These are phyloP conservation scores for Hippophae rhamnoides DNA, from an alignment of 306 rosid species.

Conservation along the genomic window DNA sequence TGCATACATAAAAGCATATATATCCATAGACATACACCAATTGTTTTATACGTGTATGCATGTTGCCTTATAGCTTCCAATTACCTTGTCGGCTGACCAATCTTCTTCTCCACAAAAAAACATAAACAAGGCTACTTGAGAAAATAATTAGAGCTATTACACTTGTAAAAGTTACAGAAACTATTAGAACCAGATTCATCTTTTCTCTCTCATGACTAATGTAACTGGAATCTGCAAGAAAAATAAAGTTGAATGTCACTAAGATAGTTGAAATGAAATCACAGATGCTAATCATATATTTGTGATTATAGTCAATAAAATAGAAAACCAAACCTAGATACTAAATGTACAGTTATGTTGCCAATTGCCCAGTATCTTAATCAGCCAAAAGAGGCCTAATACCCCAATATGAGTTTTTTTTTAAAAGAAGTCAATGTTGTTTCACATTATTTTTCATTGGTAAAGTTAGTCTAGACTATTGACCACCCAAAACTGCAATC, in stretches of 20 bases:
- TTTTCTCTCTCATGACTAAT: constrained; percentile 19
- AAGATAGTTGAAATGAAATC: no score
- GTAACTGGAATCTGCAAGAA: constrained; percentile 26
- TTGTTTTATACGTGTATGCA: neutral
- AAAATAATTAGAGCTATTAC: constrained; percentile 32
- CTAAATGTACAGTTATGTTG: no score
- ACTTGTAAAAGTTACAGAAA: constrained; percentile 23
- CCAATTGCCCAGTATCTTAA: no score
- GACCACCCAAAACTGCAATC: neutral
- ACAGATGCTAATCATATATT: no score
- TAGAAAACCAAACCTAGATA: no score
- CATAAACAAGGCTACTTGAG: constrained; percentile 34
- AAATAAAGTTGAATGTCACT: neutral
- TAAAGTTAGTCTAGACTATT: no score
- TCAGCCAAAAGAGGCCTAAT: no score
- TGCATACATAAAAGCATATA: neutral
- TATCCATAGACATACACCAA: neutral
- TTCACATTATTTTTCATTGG: no score
- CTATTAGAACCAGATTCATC: constrained; percentile 31
- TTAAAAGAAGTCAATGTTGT: no score
- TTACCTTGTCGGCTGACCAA: constrained; percentile 41
- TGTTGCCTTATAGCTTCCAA: neutral
- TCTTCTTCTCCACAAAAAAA: constrained; percentile 35
- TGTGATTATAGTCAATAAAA: no score
- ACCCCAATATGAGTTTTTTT: no score